Conservation (phyloP, 257 asterid genomes). For the Gardenia jasminoides region DNA sequence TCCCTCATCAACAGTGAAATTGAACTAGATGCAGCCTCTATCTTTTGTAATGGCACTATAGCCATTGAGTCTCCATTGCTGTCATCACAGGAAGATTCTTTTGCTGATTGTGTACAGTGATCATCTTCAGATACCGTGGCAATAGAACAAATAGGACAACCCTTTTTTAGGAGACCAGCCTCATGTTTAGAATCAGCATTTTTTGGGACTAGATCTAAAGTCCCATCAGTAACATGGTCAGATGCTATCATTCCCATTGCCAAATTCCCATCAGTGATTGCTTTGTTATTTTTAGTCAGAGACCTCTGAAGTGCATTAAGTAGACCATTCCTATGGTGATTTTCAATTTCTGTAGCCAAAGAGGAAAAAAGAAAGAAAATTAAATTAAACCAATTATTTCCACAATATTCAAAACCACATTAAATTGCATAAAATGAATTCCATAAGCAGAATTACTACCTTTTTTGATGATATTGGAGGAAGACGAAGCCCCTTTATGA, state of each 20-base stretch:
- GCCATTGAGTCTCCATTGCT: slow-evolving; percentile 56
- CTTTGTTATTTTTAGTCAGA: slow-evolving; percentile 56
- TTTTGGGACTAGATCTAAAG: slow-evolving; percentile 33
- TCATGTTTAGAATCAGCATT: slow-evolving; percentile 17
- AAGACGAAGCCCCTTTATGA: slow-evolving; percentile 49
- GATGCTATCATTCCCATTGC: slow-evolving; percentile 38
- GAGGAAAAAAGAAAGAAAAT: background rate
- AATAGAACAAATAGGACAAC: slow-evolving; percentile 67
- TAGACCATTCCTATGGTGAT: slow-evolving; percentile 50
- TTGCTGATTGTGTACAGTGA: slow-evolving; percentile 19
- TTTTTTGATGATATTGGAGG: slow-evolving; percentile 37
- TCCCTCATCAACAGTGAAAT: slow-evolving; percentile 48
- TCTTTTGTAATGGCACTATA: slow-evolving; percentile 59
- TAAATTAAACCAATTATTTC: slow-evolving; percentile 1
- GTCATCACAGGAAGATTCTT: slow-evolving; percentile 38
- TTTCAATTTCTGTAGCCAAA: slow-evolving; percentile 55
- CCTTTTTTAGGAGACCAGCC: slow-evolving; percentile 27
- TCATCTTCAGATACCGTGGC: slow-evolving; percentile 16
- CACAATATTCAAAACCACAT: slow-evolving; percentile 1
- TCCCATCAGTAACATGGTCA: slow-evolving; percentile 35
- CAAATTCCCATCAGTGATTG: slow-evolving; percentile 34
- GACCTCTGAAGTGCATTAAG: slow-evolving; percentile 72
- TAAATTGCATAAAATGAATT: slow-evolving; percentile 9
- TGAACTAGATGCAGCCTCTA: slow-evolving; percentile 55
- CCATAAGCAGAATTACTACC: slow-evolving; percentile 39